A percentile compares a stretch with the other conserved stretches of the same genome.
Evolutionary conservation across 148 eudicot species (phyloP).

Genomic region (Camellia sinensis): DNA sequence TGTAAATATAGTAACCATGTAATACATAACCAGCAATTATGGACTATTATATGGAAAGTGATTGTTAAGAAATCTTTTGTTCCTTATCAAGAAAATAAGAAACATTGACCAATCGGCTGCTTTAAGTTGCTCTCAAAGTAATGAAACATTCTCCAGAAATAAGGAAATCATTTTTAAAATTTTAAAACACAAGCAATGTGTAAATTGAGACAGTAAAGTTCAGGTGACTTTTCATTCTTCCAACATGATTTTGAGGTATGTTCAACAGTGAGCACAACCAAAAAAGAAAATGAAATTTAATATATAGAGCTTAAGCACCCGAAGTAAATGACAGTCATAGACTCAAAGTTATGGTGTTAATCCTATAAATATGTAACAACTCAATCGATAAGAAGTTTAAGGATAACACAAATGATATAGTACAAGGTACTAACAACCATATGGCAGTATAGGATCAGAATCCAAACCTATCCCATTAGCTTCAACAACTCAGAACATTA

Average conservation of each 20-base stretch:
- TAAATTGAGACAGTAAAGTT: too few relatives aligned
- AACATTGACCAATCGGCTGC: background rate
- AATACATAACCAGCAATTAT: background rate
- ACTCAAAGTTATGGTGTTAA: background rate
- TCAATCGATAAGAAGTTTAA: background rate
- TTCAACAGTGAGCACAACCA: too few relatives aligned
- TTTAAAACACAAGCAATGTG: background rate
- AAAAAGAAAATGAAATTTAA: too few relatives aligned
- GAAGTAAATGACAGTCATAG: background rate
- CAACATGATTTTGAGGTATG: conserved; percentile 1
- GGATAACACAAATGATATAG: background rate
- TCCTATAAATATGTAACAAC: background rate
- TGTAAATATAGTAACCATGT: too few relatives aligned
- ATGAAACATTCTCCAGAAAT: background rate
- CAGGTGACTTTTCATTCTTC: background rate
- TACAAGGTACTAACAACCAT: background rate
- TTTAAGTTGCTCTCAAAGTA: background rate
- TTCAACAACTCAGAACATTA: conserved; percentile 2
- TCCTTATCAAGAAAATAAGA: background rate
- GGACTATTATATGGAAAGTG: background rate
- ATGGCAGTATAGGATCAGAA: conserved; percentile 4
- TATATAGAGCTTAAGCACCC: background rate
- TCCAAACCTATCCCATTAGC: background rate
- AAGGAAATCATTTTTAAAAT: background rate
- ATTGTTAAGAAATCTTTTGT: background rate